Base-by-base conservation (phyloP, 148 eudicot species). In the Gaultheria prostrata region DNA sequence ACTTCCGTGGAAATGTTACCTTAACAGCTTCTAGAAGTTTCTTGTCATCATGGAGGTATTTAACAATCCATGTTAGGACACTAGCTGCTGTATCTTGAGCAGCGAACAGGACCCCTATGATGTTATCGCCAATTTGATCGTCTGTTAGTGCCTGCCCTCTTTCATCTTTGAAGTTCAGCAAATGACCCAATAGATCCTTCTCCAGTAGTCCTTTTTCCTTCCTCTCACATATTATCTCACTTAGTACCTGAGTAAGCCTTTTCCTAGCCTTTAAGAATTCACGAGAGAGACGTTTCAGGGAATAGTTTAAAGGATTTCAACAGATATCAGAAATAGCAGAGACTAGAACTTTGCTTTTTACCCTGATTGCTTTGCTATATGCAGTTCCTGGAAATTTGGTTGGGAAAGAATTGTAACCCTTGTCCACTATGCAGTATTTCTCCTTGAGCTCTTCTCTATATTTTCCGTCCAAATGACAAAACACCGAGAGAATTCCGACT, bases 51-150 rank as follows among this genome's bases (percentile, higher is more conserved):
- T 85, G 75, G 35, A 96, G 92, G 89, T 94, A 96, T 77, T 94
- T 96, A 65, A 96, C 86, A 82, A 92, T 89, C 98, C 98, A 96
- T 71, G 98, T 94, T 59, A 95, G 86, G 32, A 83, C 90, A 85
- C 98, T 94, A 11, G 98, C 98, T 30, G 98, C 91, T 30, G 98
- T 96, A 76, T 96, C 98, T 85, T 94, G 98, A 63, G 98, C 98
- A 26, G 98, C 98, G 57, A 95, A 95, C 6, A 95, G 84, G 35
- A 95, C 94, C 61, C 98, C 98, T 43, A 95, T 92, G 49, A 95
- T 85, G 82, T 94, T 95, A 80, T 95, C 98, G 0, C 90, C 84
- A 26, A 94, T 91, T 83, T 96, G 91, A 71, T 91, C 90, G 39
- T 92, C 93, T 0, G 81, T 89, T 61, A 96, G 86, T 0, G 86